Percentiles rank a stretch among this genome's conserved stretches.
These are phyloP conservation scores for Coemansia sp. DNA, from an alignment of 192 early-diverging fungal genomes.

Conservation along the genomic window DNA sequence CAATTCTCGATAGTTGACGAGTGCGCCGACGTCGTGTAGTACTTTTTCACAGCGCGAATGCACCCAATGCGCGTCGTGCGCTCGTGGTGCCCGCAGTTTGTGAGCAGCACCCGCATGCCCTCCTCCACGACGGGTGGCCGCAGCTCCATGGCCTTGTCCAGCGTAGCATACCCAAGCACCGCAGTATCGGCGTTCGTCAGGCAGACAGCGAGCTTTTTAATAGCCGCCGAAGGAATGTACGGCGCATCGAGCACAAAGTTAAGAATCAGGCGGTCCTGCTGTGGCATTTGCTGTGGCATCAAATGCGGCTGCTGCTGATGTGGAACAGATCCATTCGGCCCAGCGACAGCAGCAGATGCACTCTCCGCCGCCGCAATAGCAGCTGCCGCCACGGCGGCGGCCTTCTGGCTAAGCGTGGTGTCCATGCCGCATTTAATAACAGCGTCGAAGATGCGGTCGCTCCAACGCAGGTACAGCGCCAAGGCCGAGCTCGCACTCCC, in stretches of 20 bases:
- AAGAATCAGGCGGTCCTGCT: conserved; percentile 19
- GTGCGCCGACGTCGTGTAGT: conserved; percentile 14
- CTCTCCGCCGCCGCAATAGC: not conserved
- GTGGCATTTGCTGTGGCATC: conserved; percentile 9
- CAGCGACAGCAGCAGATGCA: conserved; percentile 2
- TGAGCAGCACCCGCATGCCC: conserved; percentile 34
- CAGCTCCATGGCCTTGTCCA: conserved; percentile 46
- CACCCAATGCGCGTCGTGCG: conserved; percentile 37
- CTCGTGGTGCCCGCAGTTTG: conserved; percentile 32
- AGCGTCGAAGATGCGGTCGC: conserved; percentile 37
- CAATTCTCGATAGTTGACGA: conserved; percentile 26
- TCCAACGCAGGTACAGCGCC: conserved; percentile 43
- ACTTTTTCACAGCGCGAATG: conserved; percentile 42
- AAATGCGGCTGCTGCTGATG: not conserved
- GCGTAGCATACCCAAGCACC: conserved; percentile 25
- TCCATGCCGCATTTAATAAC: conserved; percentile 23
- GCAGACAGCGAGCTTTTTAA: conserved; percentile 26
- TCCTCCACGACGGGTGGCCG: conserved; percentile 34
- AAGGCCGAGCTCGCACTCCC: conserved; percentile 8
- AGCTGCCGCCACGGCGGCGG: conserved; percentile 16
- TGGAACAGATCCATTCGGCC: not conserved
- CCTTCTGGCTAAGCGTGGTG: conserved; percentile 8
- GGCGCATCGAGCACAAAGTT: conserved; percentile 44
- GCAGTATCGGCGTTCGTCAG: conserved; percentile 25
- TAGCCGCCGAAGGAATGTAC: conserved; percentile 1